phyloP scores from a whole-genome alignment of 2,329 filamentous ascomycete species.

The Penicillium sp. region DNA sequence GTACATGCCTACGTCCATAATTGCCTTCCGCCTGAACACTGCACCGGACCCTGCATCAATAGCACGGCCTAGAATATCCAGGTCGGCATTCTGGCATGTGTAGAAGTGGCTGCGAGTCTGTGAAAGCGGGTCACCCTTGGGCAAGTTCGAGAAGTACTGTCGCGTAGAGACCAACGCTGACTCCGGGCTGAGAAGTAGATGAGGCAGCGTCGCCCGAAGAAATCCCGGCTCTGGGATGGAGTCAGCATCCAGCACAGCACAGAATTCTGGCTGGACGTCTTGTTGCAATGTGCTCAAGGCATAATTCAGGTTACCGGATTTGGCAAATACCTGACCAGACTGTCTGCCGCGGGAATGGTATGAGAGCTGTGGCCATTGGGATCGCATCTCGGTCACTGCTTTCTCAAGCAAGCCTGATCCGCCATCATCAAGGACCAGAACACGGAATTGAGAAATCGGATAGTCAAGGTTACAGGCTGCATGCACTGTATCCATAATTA shows the following conservation, averaged over 20 bases:
- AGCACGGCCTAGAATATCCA: slow-evolving; percentile 26
- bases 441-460: slow-evolving; percentile 49
- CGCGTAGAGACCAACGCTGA: slow-evolving; percentile 32
- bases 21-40: slow-evolving; percentile 29
- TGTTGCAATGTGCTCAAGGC: slow-evolving; percentile 26
- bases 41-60: slow-evolving; percentile 35
- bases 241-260: slow-evolving; percentile 34
- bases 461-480: slow-evolving; percentile 54
- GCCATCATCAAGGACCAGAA: slow-evolving; percentile 55
- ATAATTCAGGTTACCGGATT: slow-evolving; percentile 38
- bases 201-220: slow-evolving; percentile 35
- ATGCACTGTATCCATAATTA: slow-evolving; percentile 55
- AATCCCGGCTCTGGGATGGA: slow-evolving; percentile 35
- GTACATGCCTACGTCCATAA: slow-evolving; percentile 31
- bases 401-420: slow-evolving; percentile 41
- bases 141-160: slow-evolving; percentile 35
- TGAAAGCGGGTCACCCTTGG: slow-evolving; percentile 27
- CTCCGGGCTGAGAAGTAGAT: slow-evolving; percentile 27
- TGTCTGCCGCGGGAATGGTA: slow-evolving; percentile 51
- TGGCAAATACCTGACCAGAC: slow-evolving; percentile 29
- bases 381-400: slow-evolving; percentile 37
- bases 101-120: slow-evolving; percentile 32
- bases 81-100: slow-evolving; percentile 29
- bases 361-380: slow-evolving; percentile 47
- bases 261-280: slow-evolving; percentile 26